These are phyloP conservation scores for Musa balbisiana DNA, from an alignment of 202 grass and related monocot genomes.

Conservation along the genomic window DNA sequence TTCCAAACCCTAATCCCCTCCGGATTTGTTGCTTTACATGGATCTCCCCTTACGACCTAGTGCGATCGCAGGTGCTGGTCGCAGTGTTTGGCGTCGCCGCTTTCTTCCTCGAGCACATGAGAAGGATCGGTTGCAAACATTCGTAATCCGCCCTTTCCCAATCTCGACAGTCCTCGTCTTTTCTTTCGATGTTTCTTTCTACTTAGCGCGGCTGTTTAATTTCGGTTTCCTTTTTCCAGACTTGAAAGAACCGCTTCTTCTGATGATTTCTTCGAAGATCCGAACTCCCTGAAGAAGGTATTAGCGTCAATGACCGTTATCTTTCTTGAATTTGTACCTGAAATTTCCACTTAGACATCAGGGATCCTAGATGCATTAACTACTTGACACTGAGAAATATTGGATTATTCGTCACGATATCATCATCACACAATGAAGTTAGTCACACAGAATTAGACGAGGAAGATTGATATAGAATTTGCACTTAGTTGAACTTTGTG, in stretches of 20 bases:
- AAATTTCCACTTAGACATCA: too few species aligned
- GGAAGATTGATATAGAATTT: too few species aligned
- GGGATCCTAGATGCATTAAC: background rate
- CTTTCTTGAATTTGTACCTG: background rate
- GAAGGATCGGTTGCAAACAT: conserved; percentile 77
- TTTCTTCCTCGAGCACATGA: conserved; percentile 76
- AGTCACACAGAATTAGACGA: too few species aligned
- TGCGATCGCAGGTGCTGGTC: conserved; percentile 39
- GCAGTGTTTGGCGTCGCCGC: conserved; percentile 38
- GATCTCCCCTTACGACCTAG: background rate
- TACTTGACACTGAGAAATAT: background rate
- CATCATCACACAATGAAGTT: too few species aligned
- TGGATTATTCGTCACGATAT: background rate
- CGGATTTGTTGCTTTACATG: background rate
- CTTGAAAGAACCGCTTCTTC: conserved; percentile 51
- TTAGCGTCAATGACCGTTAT: background rate
- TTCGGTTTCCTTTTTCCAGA: conserved; percentile 37
- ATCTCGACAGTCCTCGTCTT: background rate
- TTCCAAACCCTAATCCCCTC: background rate
- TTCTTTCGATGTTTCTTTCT: background rate
- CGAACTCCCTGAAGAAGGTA: conserved; percentile 85
- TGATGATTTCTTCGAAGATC: conserved; percentile 77
- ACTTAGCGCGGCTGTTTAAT: conserved; percentile 9
- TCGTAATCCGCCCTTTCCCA: conserved; percentile 31
- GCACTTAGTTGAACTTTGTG: too few species aligned